Conservation (phyloP, 164 flowering plant species). For the Liquidambar formosana region DNA sequence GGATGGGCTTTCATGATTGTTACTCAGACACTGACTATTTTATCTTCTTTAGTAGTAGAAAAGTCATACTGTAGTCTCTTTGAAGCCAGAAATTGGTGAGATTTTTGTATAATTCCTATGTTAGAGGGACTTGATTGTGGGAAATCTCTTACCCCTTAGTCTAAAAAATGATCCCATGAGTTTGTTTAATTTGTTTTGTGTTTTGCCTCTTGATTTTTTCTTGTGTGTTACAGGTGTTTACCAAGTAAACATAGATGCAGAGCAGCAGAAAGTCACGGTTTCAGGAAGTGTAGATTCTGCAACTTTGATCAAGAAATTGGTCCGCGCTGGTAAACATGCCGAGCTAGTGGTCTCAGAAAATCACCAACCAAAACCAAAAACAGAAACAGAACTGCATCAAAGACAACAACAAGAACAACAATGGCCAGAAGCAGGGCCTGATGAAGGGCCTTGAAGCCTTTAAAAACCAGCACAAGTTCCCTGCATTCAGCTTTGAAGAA, state of each 20-base stretch:
- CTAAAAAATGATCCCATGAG: not conserved
- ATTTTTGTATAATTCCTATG: no score
- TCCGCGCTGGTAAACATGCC: conserved; percentile 68
- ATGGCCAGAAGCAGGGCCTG: conserved; percentile 40
- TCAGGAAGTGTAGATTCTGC: conserved; percentile 70
- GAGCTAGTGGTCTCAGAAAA: conserved; percentile 66
- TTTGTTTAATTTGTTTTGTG: not conserved
- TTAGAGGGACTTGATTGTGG: no score
- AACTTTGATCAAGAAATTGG: conserved; percentile 65
- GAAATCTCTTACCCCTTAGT: not conserved
- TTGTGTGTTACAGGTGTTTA: conserved; percentile 58
- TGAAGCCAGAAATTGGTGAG: no score
- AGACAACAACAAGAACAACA: conserved; percentile 40
- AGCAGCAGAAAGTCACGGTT: conserved; percentile 74
- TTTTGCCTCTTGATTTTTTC: not conserved
- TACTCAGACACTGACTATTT: no score
- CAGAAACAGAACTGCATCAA: conserved; percentile 33
- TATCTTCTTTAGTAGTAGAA: no score
- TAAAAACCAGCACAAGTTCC: conserved; percentile 48
- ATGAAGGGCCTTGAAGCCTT: conserved; percentile 43
- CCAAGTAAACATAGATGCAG: conserved; percentile 63
- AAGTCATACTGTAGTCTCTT: no score
- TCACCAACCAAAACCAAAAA: conserved; percentile 53
- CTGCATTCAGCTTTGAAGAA: conserved; percentile 37
- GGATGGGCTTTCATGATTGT: no score